Evolutionary conservation across 768 basidiomycete genomes (phyloP), one percentile per base, ranked within the genome.

Genomic region (Chlorophyllum brunneum): DNA sequence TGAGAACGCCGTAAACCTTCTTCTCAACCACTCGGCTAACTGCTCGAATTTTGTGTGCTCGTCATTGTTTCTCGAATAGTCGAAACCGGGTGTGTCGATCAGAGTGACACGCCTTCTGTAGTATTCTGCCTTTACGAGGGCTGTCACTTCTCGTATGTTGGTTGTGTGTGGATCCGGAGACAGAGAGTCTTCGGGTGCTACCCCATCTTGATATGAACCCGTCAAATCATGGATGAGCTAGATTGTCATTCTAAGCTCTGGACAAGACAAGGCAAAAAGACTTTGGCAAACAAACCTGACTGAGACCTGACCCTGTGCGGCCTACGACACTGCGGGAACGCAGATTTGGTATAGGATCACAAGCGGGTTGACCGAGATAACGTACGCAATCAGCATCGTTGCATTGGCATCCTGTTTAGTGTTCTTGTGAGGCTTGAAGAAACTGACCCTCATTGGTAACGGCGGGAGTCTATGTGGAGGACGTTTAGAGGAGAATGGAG

Each of bases 21-120:
- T 36, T 33, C 36, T 37, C 4, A 38, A 6, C 47, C 47, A 48
- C 1, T 11, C 10, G 10, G 24, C 20, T 22, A 48, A 37, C 6
- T 11, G 13, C 20, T 22, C 8, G 13, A 48, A 48, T 2, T 7
- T 23, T 10, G 16, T n/a, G 5, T 38, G 16, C 16, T 48, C 47
- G 16, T 48, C 24, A 27, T 48, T 48, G 9, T 7, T 15, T 3
- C 0, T 18, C n/a, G 34, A 22, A 24, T 26, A 48, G 27, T 48
- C 47, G 16, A 48, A 48, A 1, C 47, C 47, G 26, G 47, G 47
- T 4, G 47, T 48, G 36, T 48, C 47, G 26, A 48, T 48, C 34
- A 48, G 26, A 27, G 46, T 48, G 15, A 48, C 46, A 15, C 15
- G 24, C n/a, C 33, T 34, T 13, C 11, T 34, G n/a, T n/a, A n/a